Evolutionary conservation across 139 green algal genomes (phyloP), one percentile per base, ranked within the genome.

Genomic region (Mychonastes homosphaera): DNA sequence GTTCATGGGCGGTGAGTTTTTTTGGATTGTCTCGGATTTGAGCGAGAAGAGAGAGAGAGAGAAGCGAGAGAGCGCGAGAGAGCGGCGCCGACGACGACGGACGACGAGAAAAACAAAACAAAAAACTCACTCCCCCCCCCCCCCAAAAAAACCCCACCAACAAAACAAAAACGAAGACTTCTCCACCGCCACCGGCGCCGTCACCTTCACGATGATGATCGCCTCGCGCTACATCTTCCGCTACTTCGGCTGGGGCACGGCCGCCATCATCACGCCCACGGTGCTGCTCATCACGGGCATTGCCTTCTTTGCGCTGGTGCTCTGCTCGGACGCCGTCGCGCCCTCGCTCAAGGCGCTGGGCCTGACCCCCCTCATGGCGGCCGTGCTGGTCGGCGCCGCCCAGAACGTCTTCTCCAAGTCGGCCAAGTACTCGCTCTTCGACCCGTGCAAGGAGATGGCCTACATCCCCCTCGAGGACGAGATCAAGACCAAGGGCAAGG

Each of bases 381-480:
- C 92, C 21, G 92, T 98, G 62, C 81, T 96, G 55, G 87, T 98
- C 6, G 92, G 92, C 36, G 92, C 90, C 13, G 87, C 86, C 4
- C 90, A 97, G 78, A 98, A 97, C 80, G 89, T 98, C 53, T 98
- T 98, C 84, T 91, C 79, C 65, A 96, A 96, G 84, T 81, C 70
- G 35, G 78, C 87, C 76, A 98, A 98, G 83, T 98, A 98, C 85
- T 87, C 82, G 12, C 83, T 98, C 55, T 98, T 98, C 67, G 92
- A 98, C 79, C 92, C 92, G 46, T 98, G 92, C 88, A 98, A 98
- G 82, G 92, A 98, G 82, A 98, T 98, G 87, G 92, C 88, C 2
- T 98, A 98, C 85, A 98, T 98, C 47, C 92, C 92, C 27, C 76
- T 98, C 57, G 91, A 98, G 56, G 66, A 84, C 30, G 91, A 97